Percentiles rank a stretch among this genome's conserved stretches.
Evolutionary conservation across 352 stramenopile species (phyloP).

Genomic region (Phytophthora citricola): DNA sequence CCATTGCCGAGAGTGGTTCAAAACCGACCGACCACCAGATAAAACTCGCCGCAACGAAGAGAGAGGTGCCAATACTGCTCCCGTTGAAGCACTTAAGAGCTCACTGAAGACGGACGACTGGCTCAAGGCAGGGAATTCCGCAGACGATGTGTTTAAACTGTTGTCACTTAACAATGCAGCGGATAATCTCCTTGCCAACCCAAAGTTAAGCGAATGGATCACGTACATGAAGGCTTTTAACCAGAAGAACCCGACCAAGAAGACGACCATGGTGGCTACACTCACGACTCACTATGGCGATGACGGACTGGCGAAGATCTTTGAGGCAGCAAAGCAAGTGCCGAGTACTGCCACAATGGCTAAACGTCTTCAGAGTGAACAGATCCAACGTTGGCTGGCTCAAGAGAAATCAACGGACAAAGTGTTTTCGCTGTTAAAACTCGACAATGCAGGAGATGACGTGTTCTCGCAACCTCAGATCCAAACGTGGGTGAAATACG

Average conservation of each 20-base stretch:
- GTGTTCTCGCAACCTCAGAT: constrained; percentile 11
- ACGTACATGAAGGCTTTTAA: constrained; percentile 25
- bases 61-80: neutral
- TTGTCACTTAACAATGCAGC: constrained; percentile 12
- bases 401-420: constrained; percentile 1
- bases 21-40: neutral
- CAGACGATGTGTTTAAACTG: constrained; percentile 2
- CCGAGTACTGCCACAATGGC: constrained; percentile 1
- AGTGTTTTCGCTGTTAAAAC: constrained; percentile 5
- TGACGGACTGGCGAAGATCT: constrained; percentile 17
- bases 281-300: constrained; percentile 15
- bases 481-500: constrained; percentile 9
- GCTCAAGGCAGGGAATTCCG: constrained; percentile 9
- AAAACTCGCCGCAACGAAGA: neutral
- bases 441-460: neutral
- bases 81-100: neutral
- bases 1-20: neutral
- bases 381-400: neutral
- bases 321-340: constrained; percentile 16
- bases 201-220: constrained; percentile 15
- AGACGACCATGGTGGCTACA: constrained; percentile 10
- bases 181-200: constrained; percentile 3
- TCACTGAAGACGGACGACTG: neutral
- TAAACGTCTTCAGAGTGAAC: constrained; percentile 9
- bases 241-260: constrained; percentile 11